Percentiles rank a stretch among this genome's conserved stretches.
phyloP scores from a whole-genome alignment of 2,329 filamentous ascomycete species.

The Fusarium irregulare region DNA sequence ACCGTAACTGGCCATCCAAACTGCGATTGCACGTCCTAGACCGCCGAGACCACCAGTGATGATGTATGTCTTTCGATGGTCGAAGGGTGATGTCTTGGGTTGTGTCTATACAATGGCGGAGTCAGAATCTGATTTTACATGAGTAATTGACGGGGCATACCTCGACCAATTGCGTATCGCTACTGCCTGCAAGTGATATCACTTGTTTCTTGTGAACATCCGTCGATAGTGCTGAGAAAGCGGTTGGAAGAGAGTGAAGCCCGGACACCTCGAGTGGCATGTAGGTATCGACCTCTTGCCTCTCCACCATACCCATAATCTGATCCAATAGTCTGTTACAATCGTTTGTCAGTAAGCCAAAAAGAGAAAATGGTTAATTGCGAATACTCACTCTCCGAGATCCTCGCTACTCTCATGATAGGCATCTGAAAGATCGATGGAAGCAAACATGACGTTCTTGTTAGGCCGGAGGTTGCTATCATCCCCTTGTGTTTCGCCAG shows the following conservation, averaged over 20 bases:
- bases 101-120: constrained; percentile 18
- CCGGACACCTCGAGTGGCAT: constrained; percentile 11
- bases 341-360: background rate
- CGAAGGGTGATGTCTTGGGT: constrained; percentile 34
- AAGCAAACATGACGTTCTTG: constrained; percentile 42
- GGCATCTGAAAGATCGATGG: constrained; percentile 36
- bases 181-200: constrained; percentile 13
- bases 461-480: constrained; percentile 15
- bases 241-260: constrained; percentile 19
- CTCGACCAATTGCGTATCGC: constrained; percentile 27
- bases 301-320: constrained; percentile 24
- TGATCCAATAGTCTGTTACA: constrained; percentile 22
- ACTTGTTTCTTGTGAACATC: constrained; percentile 25
- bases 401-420: constrained; percentile 33
- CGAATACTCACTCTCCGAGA: constrained; percentile 28
- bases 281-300: constrained; percentile 10
- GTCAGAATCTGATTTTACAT: background rate
- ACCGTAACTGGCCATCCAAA: constrained; percentile 44
- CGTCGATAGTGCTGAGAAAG: constrained; percentile 22
- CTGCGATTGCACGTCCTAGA: constrained; percentile 38
- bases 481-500: constrained; percentile 11
- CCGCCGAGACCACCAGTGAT: constrained; percentile 43
- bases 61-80: constrained; percentile 37
- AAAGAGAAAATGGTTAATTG: background rate
- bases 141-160: background rate